Conservation (phyloP, 495 filamentous ascomycete species). For the Halenospora varia region DNA sequence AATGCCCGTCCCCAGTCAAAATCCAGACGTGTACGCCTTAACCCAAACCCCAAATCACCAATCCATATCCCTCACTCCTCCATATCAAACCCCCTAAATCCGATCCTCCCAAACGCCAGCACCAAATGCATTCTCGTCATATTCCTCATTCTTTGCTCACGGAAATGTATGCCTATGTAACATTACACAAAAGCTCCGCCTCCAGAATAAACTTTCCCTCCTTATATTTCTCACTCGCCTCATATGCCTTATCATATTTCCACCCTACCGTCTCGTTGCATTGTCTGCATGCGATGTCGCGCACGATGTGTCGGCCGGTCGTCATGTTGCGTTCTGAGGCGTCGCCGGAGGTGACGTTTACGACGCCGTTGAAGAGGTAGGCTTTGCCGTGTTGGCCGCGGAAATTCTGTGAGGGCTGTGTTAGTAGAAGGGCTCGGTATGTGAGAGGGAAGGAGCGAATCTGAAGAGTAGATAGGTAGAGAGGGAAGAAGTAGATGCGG, state of each 20-base stretch:
- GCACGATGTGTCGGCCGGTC: constrained; percentile 90
- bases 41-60: too few species aligned
- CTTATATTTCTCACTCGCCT: constrained; percentile 92
- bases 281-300: constrained; percentile 84
- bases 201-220: constrained; percentile 98
- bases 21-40: too few species aligned
- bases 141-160: background rate
- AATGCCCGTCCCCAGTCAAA: too few species aligned
- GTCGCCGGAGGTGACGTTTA: constrained; percentile 79
- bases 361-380: constrained; percentile 90
- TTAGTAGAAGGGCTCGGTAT: constrained; percentile 5
- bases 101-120: background rate
- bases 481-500: constrained; percentile 4
- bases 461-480: background rate
- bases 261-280: constrained; percentile 92
- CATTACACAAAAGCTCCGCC: constrained; percentile 81
- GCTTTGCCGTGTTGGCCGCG: constrained; percentile 98
- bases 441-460: background rate
- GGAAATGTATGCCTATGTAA: constrained; percentile 30
- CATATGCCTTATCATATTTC: constrained; percentile 98
- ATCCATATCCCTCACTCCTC: too few species aligned
- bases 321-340: constrained; percentile 96
- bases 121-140: background rate
- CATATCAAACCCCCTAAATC: too few species aligned
- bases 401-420: constrained; percentile 90